Evolutionary conservation across 306 rosid genomes (phyloP).

Genomic region (Arachis stenosperma): DNA sequence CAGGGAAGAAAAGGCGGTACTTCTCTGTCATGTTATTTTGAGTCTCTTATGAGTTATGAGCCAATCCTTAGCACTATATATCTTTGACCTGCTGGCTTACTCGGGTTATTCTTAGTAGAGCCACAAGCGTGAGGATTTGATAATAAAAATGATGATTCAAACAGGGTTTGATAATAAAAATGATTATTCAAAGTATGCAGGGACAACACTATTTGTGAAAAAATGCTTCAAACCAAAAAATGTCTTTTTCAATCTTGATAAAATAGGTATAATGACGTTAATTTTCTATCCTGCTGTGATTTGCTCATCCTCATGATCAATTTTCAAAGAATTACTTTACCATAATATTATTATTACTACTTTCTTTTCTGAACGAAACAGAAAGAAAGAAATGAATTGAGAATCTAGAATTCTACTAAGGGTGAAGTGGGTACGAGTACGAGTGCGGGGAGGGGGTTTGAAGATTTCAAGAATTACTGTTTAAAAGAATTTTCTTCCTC

Average conservation of each 20-base stretch:
- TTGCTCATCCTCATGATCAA: slow-evolving; percentile 12
- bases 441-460: background rate
- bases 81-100: background rate
- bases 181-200: slow-evolving; percentile 90
- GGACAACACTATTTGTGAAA: slow-evolving; percentile 83
- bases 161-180: background rate
- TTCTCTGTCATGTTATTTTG: background rate
- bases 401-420: background rate
- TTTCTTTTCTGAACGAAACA: slow-evolving; percentile 1
- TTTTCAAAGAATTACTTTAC: slow-evolving; percentile 7
- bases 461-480: too few species aligned
- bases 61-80: background rate
- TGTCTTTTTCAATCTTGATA: slow-evolving; percentile 87
- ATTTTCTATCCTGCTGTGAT: background rate
- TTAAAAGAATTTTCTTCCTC: too few species aligned
- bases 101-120: slow-evolving; percentile 1
- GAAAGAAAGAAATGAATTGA: background rate
- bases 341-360: background rate
- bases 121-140: background rate
- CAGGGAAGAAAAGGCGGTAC: slow-evolving; percentile 85
- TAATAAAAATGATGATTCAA: background rate
- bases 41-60: background rate
- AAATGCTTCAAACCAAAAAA: slow-evolving; percentile 80
- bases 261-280: slow-evolving; percentile 56
- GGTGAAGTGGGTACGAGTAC: slow-evolving; percentile 28